Evolutionary conservation across 345 rosid genomes (phyloP), one percentile per base, ranked within the genome.

Genomic region (Gossypium anomalum): DNA sequence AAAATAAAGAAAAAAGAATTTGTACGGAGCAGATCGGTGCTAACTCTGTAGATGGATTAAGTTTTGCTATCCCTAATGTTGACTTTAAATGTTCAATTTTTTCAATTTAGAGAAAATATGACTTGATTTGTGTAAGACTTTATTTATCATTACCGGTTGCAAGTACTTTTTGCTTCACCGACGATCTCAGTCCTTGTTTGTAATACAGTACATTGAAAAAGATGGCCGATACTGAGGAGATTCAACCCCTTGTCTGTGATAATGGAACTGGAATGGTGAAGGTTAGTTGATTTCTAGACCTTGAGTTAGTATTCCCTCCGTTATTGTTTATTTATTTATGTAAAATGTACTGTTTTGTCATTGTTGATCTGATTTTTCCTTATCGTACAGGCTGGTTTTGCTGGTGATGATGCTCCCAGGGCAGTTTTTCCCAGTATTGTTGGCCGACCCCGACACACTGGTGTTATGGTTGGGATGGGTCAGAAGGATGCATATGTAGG

Each of bases 401-500:
- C 86, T 27, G 86, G 86, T 17, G 86, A 84, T 74, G 86, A 83
- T 76, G 86, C 86, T 23, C 86, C 86, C 3, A 83, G 84, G 80
- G 86, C 86, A 52, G 86, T 84, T 17, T 84, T 84, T 65, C 86
- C 86, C 9, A 84, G 86, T 55, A 84, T 84, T 49, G 86, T 84
- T 43, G 86, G 86, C 22, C 69, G 77, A 22, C 71, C 77, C 2
- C 71, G 77, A 53, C 77, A 74, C 57, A 81, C 74, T 74, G 80
- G 75, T 81, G 80, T 83, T 79, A 81, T 76, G 84, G 86, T 57
- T 79, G 82, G 86, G 78, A 83, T 66, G 82, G 82, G 72, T 59
- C 82, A 72, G 82, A 92, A 92, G 74, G 95, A 90, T 83, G 94
- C 94, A 2, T 93, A 91, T 51, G 98, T 91, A 65, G 98, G 82